Evolutionary conservation across 176 grass and related monocot species (phyloP).

Genomic region (Thinopyrum elongatum): DNA sequence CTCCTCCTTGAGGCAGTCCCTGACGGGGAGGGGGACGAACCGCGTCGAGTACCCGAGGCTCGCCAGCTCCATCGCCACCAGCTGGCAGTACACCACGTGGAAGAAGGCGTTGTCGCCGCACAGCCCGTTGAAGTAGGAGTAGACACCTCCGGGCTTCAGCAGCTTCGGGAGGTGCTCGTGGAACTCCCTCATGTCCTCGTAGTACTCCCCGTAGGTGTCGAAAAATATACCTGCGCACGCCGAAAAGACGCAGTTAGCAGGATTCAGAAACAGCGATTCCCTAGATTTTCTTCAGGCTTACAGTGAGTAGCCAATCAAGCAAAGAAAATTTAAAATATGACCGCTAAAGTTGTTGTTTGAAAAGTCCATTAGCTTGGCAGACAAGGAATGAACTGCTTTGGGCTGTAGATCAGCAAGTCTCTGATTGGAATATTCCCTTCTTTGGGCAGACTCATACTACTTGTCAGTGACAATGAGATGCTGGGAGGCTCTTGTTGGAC

Average conservation of each 20-base stretch:
- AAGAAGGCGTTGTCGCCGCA: slow-evolving; percentile 97
- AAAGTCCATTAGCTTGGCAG: background rate
- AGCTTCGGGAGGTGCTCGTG: slow-evolving; percentile 74
- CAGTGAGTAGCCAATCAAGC: background rate
- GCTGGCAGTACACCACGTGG: slow-evolving; percentile 78
- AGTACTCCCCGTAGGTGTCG: slow-evolving; percentile 90
- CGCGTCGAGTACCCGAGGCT: slow-evolving; percentile 75
- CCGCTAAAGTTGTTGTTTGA: background rate
- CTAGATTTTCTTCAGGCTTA: background rate
- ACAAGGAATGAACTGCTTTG: slow-evolving; percentile 1
- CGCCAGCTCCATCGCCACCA: slow-evolving; percentile 66
- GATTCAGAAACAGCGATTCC: too few relatives aligned
- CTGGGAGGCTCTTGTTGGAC: background rate
- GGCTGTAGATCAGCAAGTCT: background rate
- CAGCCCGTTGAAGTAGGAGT: slow-evolving; percentile 95
- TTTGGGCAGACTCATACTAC: background rate
- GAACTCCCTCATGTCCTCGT: slow-evolving; percentile 86
- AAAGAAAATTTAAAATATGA: background rate
- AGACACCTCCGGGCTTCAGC: slow-evolving; percentile 70
- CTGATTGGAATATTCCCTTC: background rate
- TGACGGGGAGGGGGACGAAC: slow-evolving; percentile 86
- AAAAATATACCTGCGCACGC: slow-evolving; percentile 69
- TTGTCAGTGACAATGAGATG: background rate
- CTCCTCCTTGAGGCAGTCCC: slow-evolving; percentile 63
- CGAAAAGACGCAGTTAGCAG: background rate